These are phyloP conservation scores for Brassica hybrid DNA, from an alignment of 441 rosid species.

Conservation along the genomic window DNA sequence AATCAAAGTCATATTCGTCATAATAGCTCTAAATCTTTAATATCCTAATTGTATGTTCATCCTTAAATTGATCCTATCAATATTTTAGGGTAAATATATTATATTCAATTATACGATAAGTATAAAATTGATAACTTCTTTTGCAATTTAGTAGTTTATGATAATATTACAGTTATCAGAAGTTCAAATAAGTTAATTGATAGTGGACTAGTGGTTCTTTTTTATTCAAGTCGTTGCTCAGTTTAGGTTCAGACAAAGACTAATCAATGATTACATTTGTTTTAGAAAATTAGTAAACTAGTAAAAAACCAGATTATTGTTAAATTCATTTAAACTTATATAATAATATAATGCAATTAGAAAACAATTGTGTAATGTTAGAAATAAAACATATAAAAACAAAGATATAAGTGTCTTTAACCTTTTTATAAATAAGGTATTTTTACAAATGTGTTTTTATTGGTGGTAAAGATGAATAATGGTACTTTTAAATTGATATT, in stretches of 20 bases:
- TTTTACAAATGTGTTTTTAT: too few species aligned
- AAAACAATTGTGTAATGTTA: too few species aligned
- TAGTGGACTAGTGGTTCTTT: neutral
- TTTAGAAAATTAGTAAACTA: too few species aligned
- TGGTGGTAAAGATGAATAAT: too few species aligned
- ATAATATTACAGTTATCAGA: neutral
- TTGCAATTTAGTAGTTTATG: neutral
- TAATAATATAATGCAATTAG: too few species aligned
- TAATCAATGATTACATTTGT: too few species aligned
- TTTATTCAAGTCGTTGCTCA: neutral
- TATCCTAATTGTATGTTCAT: neutral
- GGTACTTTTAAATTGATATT: too few species aligned
- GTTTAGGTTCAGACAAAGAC: neutral
- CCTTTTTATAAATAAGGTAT: too few species aligned
- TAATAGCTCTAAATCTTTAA: neutral
- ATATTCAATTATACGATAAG: neutral
- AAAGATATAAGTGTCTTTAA: too few species aligned
- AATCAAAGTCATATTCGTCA: neutral
- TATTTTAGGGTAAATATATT: neutral
- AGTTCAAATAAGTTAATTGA: neutral
- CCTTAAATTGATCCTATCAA: neutral
- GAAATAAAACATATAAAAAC: too few species aligned
- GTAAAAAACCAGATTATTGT: too few species aligned
- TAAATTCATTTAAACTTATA: too few species aligned
- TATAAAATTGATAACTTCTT: neutral